phyloP scores from a whole-genome alignment of 345 rosid genomes.

The Heritiera littoralis region DNA sequence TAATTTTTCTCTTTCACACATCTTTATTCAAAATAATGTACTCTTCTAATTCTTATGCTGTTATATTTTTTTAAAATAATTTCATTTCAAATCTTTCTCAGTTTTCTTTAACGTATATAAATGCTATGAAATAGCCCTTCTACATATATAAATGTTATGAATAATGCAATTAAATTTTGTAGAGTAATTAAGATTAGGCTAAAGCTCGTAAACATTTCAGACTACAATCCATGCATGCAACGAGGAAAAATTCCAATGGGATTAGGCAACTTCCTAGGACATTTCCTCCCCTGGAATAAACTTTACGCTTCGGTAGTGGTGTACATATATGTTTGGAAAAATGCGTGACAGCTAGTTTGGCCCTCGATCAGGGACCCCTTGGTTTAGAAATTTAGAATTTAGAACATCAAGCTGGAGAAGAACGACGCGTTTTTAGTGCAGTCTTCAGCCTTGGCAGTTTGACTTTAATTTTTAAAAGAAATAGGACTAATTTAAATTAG shows the following conservation, averaged over 20 bases:
- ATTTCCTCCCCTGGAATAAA: not conserved
- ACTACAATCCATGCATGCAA: not conserved
- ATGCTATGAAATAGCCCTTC: not conserved
- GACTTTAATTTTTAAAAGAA: conserved; percentile 7
- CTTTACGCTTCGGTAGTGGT: not conserved
- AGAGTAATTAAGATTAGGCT: not conserved
- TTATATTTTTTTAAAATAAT: no score
- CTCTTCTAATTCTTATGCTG: no score
- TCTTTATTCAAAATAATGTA: no score
- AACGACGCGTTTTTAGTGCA: conserved; percentile 13
- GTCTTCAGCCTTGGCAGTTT: not conserved
- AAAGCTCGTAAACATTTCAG: not conserved
- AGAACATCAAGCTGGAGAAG: not conserved
- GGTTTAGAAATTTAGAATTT: not conserved
- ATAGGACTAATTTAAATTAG: no score
- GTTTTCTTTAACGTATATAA: no score
- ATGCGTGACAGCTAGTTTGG: conserved; percentile 1
- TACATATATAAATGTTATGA: not conserved
- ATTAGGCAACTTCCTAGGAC: not conserved
- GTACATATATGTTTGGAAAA: not conserved
- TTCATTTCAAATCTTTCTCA: no score
- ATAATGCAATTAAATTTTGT: not conserved
- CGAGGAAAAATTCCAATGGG: not conserved
- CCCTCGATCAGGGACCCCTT: not conserved
- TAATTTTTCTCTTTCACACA: no score